Base-by-base conservation (phyloP, 495 filamentous ascomycete genomes). In the Immersiella caudata region DNA sequence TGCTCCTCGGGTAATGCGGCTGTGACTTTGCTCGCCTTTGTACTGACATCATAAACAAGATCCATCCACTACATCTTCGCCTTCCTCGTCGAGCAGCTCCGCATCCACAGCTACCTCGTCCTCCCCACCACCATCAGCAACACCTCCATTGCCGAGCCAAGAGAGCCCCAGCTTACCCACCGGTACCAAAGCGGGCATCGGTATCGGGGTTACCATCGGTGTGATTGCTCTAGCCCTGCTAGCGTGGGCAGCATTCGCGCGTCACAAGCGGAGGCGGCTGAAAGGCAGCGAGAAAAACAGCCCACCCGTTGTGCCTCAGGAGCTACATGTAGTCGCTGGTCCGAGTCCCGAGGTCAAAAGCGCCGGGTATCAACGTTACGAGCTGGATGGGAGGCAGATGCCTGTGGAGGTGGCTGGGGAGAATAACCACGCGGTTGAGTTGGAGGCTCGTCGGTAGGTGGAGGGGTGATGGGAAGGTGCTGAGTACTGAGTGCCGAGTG, bases 171-270 rank as follows among this genome's bases (percentile, higher is more conserved):
- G 33, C 16, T 8, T 62, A 36, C 46, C 33, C 36, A 49, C 36
- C 4, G 36, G 36, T 46, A 22, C 20, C 60, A 62, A 62, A 22
- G 50, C 50, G 1, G 60, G 60, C 20, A 50, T 62, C 29, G 60
- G 60, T 36, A 14, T 62, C 7, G 60, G 60, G 5, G 60, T 62
- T 9, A 20, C 29, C 26, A 20, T 20, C 11, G 60, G 60, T 16
- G 60, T 46, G 18, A 12, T 51, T 24, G 36, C 36, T 40, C 12
- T 50, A 6, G 0, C 20, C 6, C 36, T 51, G 0, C 6, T 62
- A 4, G 0, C 35, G n/a, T 62, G 60, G 60, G 11, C 50, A 9
- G 60, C 9, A 16, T 62, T 24, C 21, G 7, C 33, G 21, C 60
- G 20, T 24, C n/a, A 11, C 22, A 62, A 62, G 18, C 46, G 50